A percentile compares a stretch with the other conserved stretches of the same genome.
These are phyloP conservation scores for Microdochium bolleyi DNA, from an alignment of 2,329 filamentous ascomycete species.

Conservation along the genomic window DNA sequence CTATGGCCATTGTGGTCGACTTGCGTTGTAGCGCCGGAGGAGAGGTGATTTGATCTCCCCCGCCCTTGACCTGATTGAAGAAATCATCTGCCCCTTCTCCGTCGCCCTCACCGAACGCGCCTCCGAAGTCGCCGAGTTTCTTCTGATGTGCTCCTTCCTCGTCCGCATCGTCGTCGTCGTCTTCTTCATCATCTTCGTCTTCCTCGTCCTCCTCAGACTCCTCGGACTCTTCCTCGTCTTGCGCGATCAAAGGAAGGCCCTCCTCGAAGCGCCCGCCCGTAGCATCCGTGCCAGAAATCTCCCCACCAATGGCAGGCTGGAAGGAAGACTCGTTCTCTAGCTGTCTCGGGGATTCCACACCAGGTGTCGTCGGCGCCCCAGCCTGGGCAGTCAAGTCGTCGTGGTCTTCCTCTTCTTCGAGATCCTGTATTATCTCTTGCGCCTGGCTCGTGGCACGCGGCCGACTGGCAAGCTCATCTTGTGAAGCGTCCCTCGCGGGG, in stretches of 20 bases:
- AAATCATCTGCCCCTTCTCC: conserved; percentile 51
- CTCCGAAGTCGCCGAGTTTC: conserved; percentile 8
- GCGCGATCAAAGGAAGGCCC: conserved; percentile 55
- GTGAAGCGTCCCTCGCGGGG: conserved; percentile 28
- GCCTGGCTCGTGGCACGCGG: conserved; percentile 41
- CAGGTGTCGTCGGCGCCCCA: conserved; percentile 22
- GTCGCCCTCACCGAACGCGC: conserved; percentile 33
- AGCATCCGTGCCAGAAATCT: conserved; percentile 20
- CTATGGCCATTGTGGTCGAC: conserved; percentile 60
- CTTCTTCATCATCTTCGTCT: conserved; percentile 10
- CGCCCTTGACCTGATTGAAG: conserved; percentile 42
- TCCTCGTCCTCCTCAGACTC: conserved; percentile 16
- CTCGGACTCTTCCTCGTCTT: conserved; percentile 16
- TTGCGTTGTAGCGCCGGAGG: conserved; percentile 51
- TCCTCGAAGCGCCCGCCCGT: conserved; percentile 60
- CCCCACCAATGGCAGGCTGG: conserved; percentile 32
- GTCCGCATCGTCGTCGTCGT: conserved; percentile 13
- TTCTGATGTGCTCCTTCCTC: conserved; percentile 33
- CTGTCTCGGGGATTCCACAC: conserved; percentile 17
- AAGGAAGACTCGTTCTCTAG: conserved; percentile 11
- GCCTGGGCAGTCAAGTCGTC: conserved; percentile 30
- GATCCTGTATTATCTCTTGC: conserved; percentile 43
- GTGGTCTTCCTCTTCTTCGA: conserved; percentile 38
- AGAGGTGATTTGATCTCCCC: conserved; percentile 14
- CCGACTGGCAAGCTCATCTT: conserved; percentile 23